Percentiles rank a stretch among this genome's conserved stretches.
These are phyloP conservation scores for Fusarium nelsonii DNA, from an alignment of 2,329 filamentous ascomycete species.

Conservation along the genomic window DNA sequence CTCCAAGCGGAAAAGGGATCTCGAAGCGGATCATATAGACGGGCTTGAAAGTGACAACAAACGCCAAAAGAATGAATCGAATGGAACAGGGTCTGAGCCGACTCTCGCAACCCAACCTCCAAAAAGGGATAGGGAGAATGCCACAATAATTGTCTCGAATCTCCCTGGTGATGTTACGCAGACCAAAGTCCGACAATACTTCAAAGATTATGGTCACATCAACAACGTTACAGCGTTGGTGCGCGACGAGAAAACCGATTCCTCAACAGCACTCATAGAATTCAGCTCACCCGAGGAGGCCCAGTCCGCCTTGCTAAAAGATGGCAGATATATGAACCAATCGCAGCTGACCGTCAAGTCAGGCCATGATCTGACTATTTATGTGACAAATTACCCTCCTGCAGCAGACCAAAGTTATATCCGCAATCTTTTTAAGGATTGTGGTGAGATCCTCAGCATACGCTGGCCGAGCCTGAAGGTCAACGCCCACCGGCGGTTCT, in stretches of 20 bases:
- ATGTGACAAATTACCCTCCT: conserved; percentile 89
- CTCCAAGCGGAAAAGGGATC: conserved; percentile 81
- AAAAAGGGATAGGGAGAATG: conserved; percentile 91
- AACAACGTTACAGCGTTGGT: conserved; percentile 77
- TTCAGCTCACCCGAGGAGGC: conserved; percentile 86
- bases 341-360: conserved; percentile 79
- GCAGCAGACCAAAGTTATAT: conserved; percentile 78
- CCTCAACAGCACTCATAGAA: conserved; percentile 82
- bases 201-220: conserved; percentile 88
- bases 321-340: conserved; percentile 83
- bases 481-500: conserved; percentile 91
- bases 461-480: conserved; percentile 92
- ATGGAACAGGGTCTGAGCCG: conserved; percentile 45
- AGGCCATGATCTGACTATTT: conserved; percentile 84
- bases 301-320: conserved; percentile 80
- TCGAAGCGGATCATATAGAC: conserved; percentile 59
- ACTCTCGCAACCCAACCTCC: conserved; percentile 51
- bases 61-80: conserved; percentile 68
- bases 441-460: conserved; percentile 85
- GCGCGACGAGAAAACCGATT: conserved; percentile 69
- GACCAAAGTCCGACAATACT: conserved; percentile 85
- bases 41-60: conserved; percentile 69
- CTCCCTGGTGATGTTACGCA: conserved; percentile 78
- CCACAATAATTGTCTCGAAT: conserved; percentile 83
- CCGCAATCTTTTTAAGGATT: conserved; percentile 75